Conservation (phyloP, 2,329 filamentous ascomycete genomes). For the Septoria petroselini region DNA sequence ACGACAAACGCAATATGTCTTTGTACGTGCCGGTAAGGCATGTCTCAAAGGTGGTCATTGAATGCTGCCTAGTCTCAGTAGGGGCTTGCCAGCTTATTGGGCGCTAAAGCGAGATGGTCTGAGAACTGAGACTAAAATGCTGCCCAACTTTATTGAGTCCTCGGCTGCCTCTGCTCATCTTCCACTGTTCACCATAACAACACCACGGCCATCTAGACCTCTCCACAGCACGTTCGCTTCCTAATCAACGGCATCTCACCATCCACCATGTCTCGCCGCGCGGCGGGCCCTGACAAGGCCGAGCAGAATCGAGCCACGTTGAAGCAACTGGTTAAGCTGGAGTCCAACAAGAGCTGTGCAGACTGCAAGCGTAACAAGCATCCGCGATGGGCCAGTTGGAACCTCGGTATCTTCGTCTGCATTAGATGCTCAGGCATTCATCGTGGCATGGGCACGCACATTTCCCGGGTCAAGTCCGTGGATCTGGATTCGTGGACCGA, state of each 20-base stretch:
- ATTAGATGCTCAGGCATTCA: slow-evolving; percentile 97
- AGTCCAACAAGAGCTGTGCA: slow-evolving; percentile 92
- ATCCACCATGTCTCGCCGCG: slow-evolving; percentile 70
- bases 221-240: not conserved
- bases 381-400: slow-evolving; percentile 99
- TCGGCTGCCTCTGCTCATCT: too few species aligned
- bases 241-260: not conserved
- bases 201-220: not conserved
- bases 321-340: slow-evolving; percentile 90
- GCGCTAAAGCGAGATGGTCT: too few species aligned
- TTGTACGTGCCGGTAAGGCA: not conserved
- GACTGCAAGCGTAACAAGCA: slow-evolving; percentile 99
- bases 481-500: slow-evolving; percentile 98
- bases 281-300: slow-evolving; percentile 73
- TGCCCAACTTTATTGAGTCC: too few species aligned
- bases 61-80: too few species aligned
- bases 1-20: not conserved
- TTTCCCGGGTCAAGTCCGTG: slow-evolving; percentile 95
- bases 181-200: too few species aligned
- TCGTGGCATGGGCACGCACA: slow-evolving; percentile 97
- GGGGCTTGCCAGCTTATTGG: too few species aligned
- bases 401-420: slow-evolving; percentile 93
- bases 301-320: slow-evolving; percentile 92
- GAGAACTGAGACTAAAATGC: too few species aligned
- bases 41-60: too few species aligned